A percentile compares a stretch with the other conserved stretches of the same genome.
These are phyloP conservation scores for Penicillium verhagenii DNA, from an alignment of 495 filamentous ascomycete genomes.

Conservation along the genomic window DNA sequence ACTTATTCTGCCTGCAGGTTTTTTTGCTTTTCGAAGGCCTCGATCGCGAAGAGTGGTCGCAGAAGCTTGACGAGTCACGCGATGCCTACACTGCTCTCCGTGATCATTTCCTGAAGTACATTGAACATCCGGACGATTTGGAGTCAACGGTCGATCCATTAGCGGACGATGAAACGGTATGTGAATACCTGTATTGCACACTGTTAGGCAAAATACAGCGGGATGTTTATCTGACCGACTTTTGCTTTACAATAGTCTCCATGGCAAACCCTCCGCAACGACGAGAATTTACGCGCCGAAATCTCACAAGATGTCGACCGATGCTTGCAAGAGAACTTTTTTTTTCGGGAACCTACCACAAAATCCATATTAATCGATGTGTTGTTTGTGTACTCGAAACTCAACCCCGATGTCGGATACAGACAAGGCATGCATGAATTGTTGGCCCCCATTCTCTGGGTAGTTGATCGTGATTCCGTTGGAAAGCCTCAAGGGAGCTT, in stretches of 20 bases:
- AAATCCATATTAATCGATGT: slow-evolving; percentile 85
- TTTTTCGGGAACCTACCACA: slow-evolving; percentile 77
- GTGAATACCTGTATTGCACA: slow-evolving; percentile 10
- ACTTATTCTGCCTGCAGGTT: slow-evolving; percentile 47
- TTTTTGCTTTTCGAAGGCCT: slow-evolving; percentile 78
- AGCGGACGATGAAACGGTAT: slow-evolving; percentile 79
- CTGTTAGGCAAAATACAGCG: neutral
- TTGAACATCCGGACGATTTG: slow-evolving; percentile 78
- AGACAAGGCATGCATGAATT: slow-evolving; percentile 98
- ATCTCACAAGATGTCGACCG: slow-evolving; percentile 95
- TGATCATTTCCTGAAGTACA: slow-evolving; percentile 72
- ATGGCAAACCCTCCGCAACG: slow-evolving; percentile 79
- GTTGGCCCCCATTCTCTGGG: slow-evolving; percentile 87
- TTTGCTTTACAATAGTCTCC: slow-evolving; percentile 63
- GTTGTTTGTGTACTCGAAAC: slow-evolving; percentile 90
- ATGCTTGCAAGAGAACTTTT: slow-evolving; percentile 87
- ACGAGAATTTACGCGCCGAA: slow-evolving; percentile 80
- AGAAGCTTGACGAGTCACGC: slow-evolving; percentile 64
- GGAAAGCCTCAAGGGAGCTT: slow-evolving; percentile 33
- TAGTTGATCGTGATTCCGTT: slow-evolving; percentile 79
- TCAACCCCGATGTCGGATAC: slow-evolving; percentile 85
- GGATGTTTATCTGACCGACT: slow-evolving; percentile 36
- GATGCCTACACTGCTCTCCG: slow-evolving; percentile 69
- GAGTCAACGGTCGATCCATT: slow-evolving; percentile 78
- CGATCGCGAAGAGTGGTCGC: slow-evolving; percentile 65